Evolutionary conservation across 805 yeast species (phyloP).

Genomic region (Metschnikowia colocasiae): DNA sequence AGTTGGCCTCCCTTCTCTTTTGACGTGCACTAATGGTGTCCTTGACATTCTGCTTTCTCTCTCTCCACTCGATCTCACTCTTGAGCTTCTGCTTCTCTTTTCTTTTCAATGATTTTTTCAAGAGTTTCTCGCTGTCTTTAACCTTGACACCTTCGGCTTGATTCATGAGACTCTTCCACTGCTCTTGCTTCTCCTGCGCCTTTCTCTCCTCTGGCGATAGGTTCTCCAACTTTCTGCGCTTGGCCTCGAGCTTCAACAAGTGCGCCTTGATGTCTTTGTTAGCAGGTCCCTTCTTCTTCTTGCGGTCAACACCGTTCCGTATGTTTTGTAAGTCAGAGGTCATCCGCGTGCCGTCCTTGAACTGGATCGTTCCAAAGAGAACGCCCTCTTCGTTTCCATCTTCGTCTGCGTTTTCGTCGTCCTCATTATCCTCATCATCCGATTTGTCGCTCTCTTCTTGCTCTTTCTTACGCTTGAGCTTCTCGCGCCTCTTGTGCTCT

Average conservation of each 20-base stretch:
- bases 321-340: constrained; percentile 65
- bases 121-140: constrained; percentile 83
- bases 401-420: constrained; percentile 29
- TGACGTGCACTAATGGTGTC: constrained; percentile 70
- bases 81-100: constrained; percentile 80
- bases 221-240: constrained; percentile 57
- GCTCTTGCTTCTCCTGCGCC: constrained; percentile 62
- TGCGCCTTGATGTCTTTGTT: constrained; percentile 83
- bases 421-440: constrained; percentile 30
- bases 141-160: constrained; percentile 87
- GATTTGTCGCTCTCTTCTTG: constrained; percentile 42
- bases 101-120: constrained; percentile 80
- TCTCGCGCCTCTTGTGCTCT: constrained; percentile 44
- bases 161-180: constrained; percentile 80
- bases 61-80: constrained; percentile 90
- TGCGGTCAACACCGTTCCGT: constrained; percentile 46
- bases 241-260: constrained; percentile 67
- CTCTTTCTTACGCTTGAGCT: constrained; percentile 37
- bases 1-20: constrained; percentile 88
- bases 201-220: constrained; percentile 61
- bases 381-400: constrained; percentile 39
- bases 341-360: constrained; percentile 75
- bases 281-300: constrained; percentile 76
- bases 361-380: constrained; percentile 76
- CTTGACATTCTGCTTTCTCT: constrained; percentile 75